Evolutionary conservation across 352 stramenopile species (phyloP).

Genomic region (Globisporangium lucens): DNA sequence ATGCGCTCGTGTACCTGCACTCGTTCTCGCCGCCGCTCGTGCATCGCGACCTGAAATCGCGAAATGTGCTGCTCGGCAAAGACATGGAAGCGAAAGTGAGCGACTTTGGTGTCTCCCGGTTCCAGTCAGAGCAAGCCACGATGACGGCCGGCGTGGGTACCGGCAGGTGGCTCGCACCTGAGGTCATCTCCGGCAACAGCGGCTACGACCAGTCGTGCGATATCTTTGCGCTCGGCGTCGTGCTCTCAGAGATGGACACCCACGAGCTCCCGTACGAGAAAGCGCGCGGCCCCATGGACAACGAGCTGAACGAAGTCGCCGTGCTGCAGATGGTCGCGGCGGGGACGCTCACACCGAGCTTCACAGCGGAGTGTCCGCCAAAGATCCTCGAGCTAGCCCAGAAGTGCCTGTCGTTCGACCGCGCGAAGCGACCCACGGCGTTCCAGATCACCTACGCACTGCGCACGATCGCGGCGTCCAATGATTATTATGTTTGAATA

Average conservation of each 20-base stretch:
- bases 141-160: constrained; percentile 37
- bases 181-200: constrained; percentile 33
- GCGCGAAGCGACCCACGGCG: constrained; percentile 26
- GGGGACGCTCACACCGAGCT: constrained; percentile 29
- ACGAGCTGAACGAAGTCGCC: constrained; percentile 31
- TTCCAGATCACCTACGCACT: constrained; percentile 32
- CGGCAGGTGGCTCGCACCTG: constrained; percentile 31
- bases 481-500: constrained; percentile 13
- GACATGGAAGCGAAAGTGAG: constrained; percentile 33
- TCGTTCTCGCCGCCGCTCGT: constrained; percentile 36
- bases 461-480: constrained; percentile 27
- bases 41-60: constrained; percentile 41
- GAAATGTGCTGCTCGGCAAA: constrained; percentile 32
- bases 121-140: constrained; percentile 31
- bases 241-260: constrained; percentile 43
- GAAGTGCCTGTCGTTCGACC: constrained; percentile 30
- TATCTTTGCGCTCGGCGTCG: constrained; percentile 34
- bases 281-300: constrained; percentile 21
- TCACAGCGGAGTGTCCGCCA: constrained; percentile 23
- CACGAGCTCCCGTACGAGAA: constrained; percentile 39
- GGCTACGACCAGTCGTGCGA: constrained; percentile 36
- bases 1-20: constrained; percentile 49
- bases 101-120: constrained; percentile 35
- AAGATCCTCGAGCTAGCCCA: constrained; percentile 30
- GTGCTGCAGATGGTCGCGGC: constrained; percentile 41